Percentiles rank a stretch among this genome's conserved stretches.
phyloP scores from a whole-genome alignment of 2,329 filamentous ascomycete genomes.

The Chrysoporthe deuterocubensis region DNA sequence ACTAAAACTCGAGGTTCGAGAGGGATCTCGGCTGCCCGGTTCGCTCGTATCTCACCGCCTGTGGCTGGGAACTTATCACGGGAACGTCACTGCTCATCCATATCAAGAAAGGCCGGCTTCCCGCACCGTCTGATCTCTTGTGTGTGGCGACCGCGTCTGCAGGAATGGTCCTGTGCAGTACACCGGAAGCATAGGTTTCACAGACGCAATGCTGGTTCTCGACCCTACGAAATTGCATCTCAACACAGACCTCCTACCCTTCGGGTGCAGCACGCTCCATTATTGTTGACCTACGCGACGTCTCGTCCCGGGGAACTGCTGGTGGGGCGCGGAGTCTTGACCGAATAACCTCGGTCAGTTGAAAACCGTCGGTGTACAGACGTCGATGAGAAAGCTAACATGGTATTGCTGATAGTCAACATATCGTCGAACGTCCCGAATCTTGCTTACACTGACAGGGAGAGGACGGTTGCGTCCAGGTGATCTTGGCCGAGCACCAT shows the following conservation, averaged over 20 bases:
- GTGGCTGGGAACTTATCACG: slow-evolving; percentile 28
- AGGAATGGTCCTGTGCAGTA: not conserved
- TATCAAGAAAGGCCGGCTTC: not conserved
- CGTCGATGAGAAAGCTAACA: not conserved
- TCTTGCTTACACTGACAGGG: not conserved
- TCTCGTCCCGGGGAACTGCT: not conserved
- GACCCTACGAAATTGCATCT: slow-evolving; percentile 4
- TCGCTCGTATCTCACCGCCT: slow-evolving; percentile 27
- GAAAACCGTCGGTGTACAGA: not conserved
- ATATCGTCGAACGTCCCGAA: not conserved
- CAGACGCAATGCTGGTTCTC: slow-evolving; percentile 11
- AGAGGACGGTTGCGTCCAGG: not conserved
- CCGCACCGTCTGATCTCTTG: not conserved
- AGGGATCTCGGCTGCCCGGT: slow-evolving; percentile 22
- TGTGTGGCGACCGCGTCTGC: not conserved
- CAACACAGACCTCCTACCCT: not conserved
- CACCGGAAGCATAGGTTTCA: not conserved
- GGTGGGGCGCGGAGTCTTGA: not conserved
- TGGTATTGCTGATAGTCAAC: not conserved
- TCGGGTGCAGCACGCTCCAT: not conserved
- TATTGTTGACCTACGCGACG: slow-evolving; percentile 4
- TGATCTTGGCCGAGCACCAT: not conserved
- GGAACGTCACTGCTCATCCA: slow-evolving; percentile 21
- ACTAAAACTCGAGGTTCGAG: slow-evolving; percentile 22
- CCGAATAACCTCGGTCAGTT: not conserved